Evolutionary conservation across 495 filamentous ascomycete genomes (phyloP).

Genomic region (Venustampulla echinocandica): DNA sequence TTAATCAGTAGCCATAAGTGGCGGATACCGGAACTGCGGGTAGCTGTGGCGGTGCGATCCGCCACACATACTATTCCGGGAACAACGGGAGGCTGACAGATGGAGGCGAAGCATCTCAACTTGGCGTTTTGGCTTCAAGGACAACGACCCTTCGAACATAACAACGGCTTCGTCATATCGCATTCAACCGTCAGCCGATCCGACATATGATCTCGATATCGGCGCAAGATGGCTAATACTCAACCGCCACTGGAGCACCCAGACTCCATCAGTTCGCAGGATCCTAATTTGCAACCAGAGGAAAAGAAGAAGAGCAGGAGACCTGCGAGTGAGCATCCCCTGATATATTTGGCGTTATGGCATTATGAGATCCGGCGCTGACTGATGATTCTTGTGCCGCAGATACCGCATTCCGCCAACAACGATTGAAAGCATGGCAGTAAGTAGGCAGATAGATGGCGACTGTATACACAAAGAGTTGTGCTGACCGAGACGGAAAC

Average conservation of each 20-base stretch:
- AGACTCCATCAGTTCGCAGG: slow-evolving; percentile 37
- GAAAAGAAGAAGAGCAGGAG: slow-evolving; percentile 77
- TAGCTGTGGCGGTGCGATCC: too few relatives aligned
- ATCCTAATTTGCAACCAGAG: slow-evolving; percentile 23
- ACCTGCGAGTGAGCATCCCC: slow-evolving; percentile 61
- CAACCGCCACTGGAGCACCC: slow-evolving; percentile 12
- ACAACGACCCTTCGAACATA: too few relatives aligned
- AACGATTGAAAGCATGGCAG: slow-evolving; percentile 93
- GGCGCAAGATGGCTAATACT: slow-evolving; percentile 16
- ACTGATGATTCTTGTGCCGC: slow-evolving; percentile 11
- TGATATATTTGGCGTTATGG: neutral
- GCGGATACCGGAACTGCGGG: too few relatives aligned
- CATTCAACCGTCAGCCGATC: neutral
- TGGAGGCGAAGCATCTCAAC: neutral
- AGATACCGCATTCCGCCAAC: slow-evolving; percentile 91
- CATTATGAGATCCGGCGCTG: slow-evolving; percentile 11
- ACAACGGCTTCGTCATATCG: slow-evolving; percentile 3
- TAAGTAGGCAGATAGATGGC: slow-evolving; percentile 33
- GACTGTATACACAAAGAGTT: neutral
- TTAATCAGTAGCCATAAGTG: too few relatives aligned
- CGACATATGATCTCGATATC: slow-evolving; percentile 17
- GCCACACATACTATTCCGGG: too few relatives aligned
- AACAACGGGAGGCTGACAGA: neutral
- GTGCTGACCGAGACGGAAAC: slow-evolving; percentile 11
- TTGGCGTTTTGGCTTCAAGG: neutral